Evolutionary conservation across 306 rosid genomes (phyloP).

Genomic region (Medicago truncatula): MtrunA17r5.0-ANR NC_053043.1:45798001-45798500

Average conservation of each 20-base stretch:
- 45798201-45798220: conserved; percentile 57
- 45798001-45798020: background rate
- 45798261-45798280: conserved; percentile 64
- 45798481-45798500: too few relatives aligned
- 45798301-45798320: conserved; percentile 42
- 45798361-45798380: background rate
- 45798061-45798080: background rate
- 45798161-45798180: conserved; percentile 56
- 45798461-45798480: too few relatives aligned
- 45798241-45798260: conserved; percentile 45
- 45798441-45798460: too few relatives aligned
- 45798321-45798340: conserved; percentile 44
- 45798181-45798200: conserved; percentile 51
- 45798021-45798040: too few relatives aligned
- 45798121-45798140: conserved; percentile 45
- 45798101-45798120: conserved; percentile 42
- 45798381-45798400: background rate
- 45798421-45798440: too few relatives aligned
- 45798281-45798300: conserved; percentile 55
- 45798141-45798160: conserved; percentile 45
- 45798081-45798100: background rate
- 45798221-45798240: conserved; percentile 48
- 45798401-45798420: too few relatives aligned
- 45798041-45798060: background rate
- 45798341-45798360: background rate